Evolutionary conservation across 1,139 yeast genomes (phyloP), one percentile per base, ranked within the genome.

Genomic region (Kodamaea plutei): DNA sequence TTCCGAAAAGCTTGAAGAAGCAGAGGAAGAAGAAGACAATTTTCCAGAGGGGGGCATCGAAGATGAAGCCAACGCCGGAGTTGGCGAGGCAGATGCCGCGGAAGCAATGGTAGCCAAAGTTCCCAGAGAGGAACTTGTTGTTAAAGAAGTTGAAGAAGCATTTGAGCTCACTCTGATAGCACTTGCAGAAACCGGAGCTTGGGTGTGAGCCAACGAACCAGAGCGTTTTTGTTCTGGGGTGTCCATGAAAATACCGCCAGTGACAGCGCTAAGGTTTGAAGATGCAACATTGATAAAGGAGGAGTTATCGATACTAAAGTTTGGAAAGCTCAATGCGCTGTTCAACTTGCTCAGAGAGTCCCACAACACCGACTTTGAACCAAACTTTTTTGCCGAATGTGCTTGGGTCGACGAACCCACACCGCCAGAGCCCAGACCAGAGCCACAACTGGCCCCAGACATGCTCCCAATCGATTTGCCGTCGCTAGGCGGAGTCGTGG

Each of bases 401-500:
- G n/a, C n/a, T n/a, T n/a, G n/a, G 15, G n/a, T n/a, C n/a, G n/a
- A n/a, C n/a, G n/a, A n/a, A n/a, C 9, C 26, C 6, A 15, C 10
- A 6, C 10, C 6, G 26, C 6, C 10, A 8, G 17, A 11, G 16
- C 8, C 10, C 21, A 11, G 15, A 5, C 20, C 20, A 8, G 18
- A 16, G 9, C 31, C 31, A 18, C 23, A 15, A 12, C 16, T 14
- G 15, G 16, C 33, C 8, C 15, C 30, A 27, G 20, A 14, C 13
- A 23, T 16, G 9, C 22, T 20, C 22, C 22, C 25, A n/a, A n/a
- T n/a, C n/a, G 14, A 8, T 8, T 14, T 26, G 13, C 8, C 29
- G 9, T 14, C 20, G 15, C 10, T 26, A 14, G 70, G 69, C 5
- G 70, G 70, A 5, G 70, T 64, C 13, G 66, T 58, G 16, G 70